Percentiles rank a stretch among this genome's conserved stretches.
Conservation (phyloP, 257 asterid species). For the Salvia splendens region DNA sequence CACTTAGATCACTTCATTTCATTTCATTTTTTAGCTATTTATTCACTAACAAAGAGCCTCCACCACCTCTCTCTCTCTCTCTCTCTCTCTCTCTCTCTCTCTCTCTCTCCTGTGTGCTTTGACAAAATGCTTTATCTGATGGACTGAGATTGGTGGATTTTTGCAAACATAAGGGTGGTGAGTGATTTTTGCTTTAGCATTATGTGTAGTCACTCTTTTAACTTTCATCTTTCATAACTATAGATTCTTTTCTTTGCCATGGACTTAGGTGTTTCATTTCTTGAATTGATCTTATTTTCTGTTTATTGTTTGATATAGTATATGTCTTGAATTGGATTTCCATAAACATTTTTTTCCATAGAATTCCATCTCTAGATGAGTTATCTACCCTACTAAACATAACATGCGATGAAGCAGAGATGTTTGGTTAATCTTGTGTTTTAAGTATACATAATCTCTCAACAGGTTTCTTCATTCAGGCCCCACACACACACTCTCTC, state of each 20-base stretch:
- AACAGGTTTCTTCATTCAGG: background rate
- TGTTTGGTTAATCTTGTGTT: background rate
- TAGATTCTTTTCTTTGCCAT: background rate
- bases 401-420: too few species aligned
- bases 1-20: slow-evolving; percentile 20
- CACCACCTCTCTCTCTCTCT: slow-evolving; percentile 21
- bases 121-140: slow-evolving; percentile 29
- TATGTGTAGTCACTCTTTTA: background rate
- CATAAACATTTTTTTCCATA: too few species aligned
- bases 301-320: background rate
- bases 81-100: slow-evolving; percentile 33
- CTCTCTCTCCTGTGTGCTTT: too few species aligned
- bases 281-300: background rate
- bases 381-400: too few species aligned
- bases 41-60: background rate
- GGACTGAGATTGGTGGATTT: slow-evolving; percentile 21
- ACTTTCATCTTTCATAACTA: background rate
- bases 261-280: background rate
- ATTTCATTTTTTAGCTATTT: background rate
- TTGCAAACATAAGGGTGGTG: slow-evolving; percentile 5
- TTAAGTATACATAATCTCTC: background rate
- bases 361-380: too few species aligned
- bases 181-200: slow-evolving; percentile 26
- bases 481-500: background rate
- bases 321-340: background rate